Evolutionary conservation across 192 early-diverging fungal species (phyloP).

Genomic region (Phlyctochytrium planicorne): DNA sequence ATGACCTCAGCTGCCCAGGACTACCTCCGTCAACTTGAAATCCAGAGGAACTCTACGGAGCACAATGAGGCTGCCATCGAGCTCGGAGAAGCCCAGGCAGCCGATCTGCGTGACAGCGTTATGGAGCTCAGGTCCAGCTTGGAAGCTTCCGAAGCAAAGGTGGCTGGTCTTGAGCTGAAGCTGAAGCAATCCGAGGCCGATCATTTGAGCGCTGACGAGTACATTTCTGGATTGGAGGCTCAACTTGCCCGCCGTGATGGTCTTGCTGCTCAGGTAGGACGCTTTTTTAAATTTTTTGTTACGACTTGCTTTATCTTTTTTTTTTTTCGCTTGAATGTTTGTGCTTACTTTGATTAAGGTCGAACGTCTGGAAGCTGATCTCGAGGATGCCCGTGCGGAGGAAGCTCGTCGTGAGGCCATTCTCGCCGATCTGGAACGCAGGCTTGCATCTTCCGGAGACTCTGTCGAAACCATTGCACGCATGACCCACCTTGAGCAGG

Average conservation of each 20-base stretch:
- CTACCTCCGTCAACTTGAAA: slow-evolving; percentile 6
- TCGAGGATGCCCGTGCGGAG: background rate
- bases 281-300: background rate
- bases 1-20: slow-evolving; percentile 6
- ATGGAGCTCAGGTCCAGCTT: background rate
- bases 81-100: slow-evolving; percentile 9
- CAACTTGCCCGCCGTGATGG: background rate
- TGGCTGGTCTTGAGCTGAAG: background rate
- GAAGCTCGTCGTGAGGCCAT: background rate
- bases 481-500: background rate
- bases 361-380: background rate
- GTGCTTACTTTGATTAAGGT: too few relatives aligned
- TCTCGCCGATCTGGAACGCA: background rate
- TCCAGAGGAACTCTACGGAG: background rate
- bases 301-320: background rate
- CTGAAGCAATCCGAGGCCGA: background rate
- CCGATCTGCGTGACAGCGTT: background rate
- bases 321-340: too few relatives aligned
- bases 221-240: slow-evolving; percentile 6
- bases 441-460: background rate
- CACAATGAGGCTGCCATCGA: slow-evolving; percentile 2
- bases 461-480: background rate
- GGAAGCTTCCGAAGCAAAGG: background rate
- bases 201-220: slow-evolving; percentile 3
- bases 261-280: background rate